Evolutionary conservation across 108 stramenopile genomes (phyloP), one percentile per base, ranked within the genome.

Genomic region (Pinguiococcus pyrenoidosus): DNA sequence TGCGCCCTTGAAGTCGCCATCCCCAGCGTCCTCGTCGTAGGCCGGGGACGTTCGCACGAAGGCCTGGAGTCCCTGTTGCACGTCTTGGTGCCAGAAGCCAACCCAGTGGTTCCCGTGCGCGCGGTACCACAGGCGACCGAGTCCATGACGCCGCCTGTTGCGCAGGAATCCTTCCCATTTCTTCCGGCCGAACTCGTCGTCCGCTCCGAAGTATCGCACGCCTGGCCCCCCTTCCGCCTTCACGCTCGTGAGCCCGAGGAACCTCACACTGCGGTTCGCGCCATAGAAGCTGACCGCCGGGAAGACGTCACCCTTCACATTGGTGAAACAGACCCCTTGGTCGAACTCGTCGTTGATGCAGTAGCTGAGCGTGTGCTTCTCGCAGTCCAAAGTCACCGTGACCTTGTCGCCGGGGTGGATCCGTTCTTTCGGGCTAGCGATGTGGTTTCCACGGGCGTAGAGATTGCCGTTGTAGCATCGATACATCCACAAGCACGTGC

Each of bases 351-450:
- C 63, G 34, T 64, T 64, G 24, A 49, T 46, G n/a, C 18, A 25
- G 26, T 46, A 73, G 21, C 58, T 23, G 9, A 73, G 35, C 9
- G 68, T 69, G 18, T 46, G 54, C 18, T 51, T 37, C n/a, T 66
- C 60, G 46, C 59, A 59, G 59, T 73, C 68, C 7, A 73, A 48
- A 24, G 66, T 65, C 10, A 69, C 43, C 4, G 65, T 50, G 0
- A 73, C 52, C 13, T 66, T 47, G 30, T 73, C 71, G 10, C 68
- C 68, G 10, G 71, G 64, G 27, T 69, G 68, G 29, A 73, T 66
- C 18, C 51, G 51, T n/a, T n/a, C n/a, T n/a, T n/a, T n/a, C 20
- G 30, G 30, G 4, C 6, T 30, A 13, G 25, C 23, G 14, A 54
- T 54, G 17, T 10, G 12, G 18, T 48, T 49, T 16, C 65, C 65